These are phyloP conservation scores for Leccinum broughii DNA, from an alignment of 768 basidiomycete species.

Conservation along the genomic window DNA sequence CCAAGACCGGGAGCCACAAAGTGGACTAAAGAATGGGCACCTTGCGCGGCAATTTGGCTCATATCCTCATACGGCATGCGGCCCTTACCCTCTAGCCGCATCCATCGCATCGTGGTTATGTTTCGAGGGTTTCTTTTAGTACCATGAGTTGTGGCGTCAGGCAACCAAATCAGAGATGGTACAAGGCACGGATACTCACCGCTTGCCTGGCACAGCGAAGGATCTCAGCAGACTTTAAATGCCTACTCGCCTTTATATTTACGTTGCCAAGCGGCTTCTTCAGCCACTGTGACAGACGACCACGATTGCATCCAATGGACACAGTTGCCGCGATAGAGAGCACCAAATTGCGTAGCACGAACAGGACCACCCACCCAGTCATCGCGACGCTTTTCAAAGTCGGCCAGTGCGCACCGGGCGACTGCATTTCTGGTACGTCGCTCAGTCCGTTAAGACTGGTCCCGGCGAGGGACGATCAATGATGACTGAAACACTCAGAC, in stretches of 20 bases:
- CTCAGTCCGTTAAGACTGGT: constrained; percentile 26
- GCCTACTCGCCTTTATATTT: not conserved
- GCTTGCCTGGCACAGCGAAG: not conserved
- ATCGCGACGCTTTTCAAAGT: constrained; percentile 31
- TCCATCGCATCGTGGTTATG: not conserved
- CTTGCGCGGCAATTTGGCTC: constrained; percentile 1
- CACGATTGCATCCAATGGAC: constrained; percentile 15
- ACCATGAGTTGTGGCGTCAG: not conserved
- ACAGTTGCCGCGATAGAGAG: constrained; percentile 24
- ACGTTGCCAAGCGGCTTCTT: not conserved
- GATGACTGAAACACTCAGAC: constrained; percentile 34
- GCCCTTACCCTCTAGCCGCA: not conserved
- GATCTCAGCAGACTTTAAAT: not conserved
- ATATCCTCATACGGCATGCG: constrained; percentile 19
- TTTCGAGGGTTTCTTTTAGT: not conserved
- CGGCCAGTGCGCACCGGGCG: constrained; percentile 11
- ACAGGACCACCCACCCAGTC: constrained; percentile 23
- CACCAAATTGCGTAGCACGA: not conserved
- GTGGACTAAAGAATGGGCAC: constrained; percentile 27
- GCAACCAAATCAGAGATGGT: not conserved
- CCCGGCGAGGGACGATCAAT: constrained; percentile 31
- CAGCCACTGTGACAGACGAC: not conserved
- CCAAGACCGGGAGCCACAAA: constrained; percentile 26
- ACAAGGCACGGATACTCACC: not conserved
- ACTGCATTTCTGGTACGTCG: constrained; percentile 33